phyloP scores from a whole-genome alignment of 176 grass and related monocot species.

The Rhynchospora pubera region DNA sequence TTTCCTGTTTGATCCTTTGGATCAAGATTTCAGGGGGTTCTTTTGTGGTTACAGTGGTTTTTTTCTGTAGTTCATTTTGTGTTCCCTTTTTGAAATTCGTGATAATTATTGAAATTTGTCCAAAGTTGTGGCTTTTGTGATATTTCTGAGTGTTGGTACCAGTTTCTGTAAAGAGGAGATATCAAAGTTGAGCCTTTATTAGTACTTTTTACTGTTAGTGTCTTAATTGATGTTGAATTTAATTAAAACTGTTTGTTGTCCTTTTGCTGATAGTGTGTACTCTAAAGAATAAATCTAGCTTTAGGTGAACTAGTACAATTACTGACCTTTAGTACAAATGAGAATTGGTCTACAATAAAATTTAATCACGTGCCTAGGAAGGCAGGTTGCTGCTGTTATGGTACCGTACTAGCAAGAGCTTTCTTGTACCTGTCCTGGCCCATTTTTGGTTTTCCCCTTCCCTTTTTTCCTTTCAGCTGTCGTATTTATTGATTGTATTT shows the following conservation, averaged over 20 bases:
- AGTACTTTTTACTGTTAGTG: not conserved
- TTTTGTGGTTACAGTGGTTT: not conserved
- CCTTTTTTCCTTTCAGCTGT: not conserved
- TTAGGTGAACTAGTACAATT: slow-evolving; percentile 15
- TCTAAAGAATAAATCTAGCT: not conserved
- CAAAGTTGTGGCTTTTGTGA: not conserved
- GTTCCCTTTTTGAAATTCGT: not conserved
- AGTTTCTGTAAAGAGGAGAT: not conserved
- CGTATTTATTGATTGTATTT: not conserved
- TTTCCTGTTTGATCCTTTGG: not conserved
- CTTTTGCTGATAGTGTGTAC: not conserved
- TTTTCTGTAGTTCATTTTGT: not conserved
- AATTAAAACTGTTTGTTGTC: not conserved
- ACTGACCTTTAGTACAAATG: not conserved
- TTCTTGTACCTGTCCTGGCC: slow-evolving; percentile 2
- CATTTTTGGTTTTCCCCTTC: not conserved
- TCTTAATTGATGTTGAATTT: not conserved
- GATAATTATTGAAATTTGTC: not conserved
- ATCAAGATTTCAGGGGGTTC: not conserved
- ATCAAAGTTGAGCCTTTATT: not conserved
- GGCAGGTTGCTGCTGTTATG: not conserved
- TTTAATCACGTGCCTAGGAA: not conserved
- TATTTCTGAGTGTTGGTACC: not conserved
- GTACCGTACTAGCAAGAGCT: not conserved
- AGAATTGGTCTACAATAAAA: not conserved